Evolutionary conservation across 495 filamentous ascomycete genomes (phyloP).

Genomic region (Corynascus novoguineensis): DNA sequence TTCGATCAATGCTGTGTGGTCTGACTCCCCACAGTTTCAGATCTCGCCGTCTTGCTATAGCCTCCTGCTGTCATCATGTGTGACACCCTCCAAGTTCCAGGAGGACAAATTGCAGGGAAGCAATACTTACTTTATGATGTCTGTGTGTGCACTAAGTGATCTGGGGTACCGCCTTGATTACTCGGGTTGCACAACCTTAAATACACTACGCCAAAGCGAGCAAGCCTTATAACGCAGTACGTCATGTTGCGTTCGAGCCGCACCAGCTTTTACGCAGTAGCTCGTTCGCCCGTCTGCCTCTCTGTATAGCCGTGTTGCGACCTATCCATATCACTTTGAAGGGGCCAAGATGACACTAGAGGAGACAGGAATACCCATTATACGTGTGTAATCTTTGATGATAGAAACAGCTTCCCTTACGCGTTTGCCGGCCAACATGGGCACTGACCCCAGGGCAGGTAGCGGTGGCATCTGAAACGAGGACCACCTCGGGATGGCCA

Average conservation of each 20-base stretch:
- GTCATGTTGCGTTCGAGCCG: not conserved
- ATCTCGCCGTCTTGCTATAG: conserved; percentile 8
- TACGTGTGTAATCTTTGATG: too few species aligned
- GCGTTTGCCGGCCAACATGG: not conserved
- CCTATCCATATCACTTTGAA: too few species aligned
- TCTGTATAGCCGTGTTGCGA: not conserved
- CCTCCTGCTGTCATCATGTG: conserved; percentile 1
- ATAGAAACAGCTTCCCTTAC: too few species aligned
- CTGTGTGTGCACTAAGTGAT: too few species aligned
- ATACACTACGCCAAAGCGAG: too few species aligned
- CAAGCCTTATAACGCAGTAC: too few species aligned
- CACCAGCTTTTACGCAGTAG: not conserved
- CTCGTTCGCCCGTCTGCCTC: not conserved
- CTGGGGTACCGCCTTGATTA: too few species aligned
- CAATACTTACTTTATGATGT: too few species aligned
- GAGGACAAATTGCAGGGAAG: not conserved
- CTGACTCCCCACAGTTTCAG: conserved; percentile 2
- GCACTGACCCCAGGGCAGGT: not conserved
- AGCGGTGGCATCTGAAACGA: not conserved
- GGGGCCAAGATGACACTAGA: too few species aligned
- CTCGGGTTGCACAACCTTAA: not conserved
- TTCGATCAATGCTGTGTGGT: not conserved
- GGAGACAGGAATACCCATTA: too few species aligned
- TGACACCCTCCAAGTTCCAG: not conserved
- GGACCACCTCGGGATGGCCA: not conserved